A percentile compares a stretch with the other conserved stretches of the same genome.
phyloP scores from a whole-genome alignment of 1,284 basidiomycete species.

The Pterulicium gracile region DNA sequence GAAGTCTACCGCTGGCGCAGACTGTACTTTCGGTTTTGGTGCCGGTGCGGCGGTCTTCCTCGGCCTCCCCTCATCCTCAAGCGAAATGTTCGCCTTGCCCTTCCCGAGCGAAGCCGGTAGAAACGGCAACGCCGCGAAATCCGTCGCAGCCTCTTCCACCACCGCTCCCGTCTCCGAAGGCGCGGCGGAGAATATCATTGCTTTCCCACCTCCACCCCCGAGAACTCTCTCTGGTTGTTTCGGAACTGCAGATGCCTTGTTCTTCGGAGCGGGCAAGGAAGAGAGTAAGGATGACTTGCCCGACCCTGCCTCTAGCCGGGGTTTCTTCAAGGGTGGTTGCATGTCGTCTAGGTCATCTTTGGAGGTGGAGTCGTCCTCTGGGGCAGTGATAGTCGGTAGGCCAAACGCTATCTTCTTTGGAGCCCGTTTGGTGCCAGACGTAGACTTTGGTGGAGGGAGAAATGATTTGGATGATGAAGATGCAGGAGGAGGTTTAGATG shows the following conservation, averaged over 20 bases:
- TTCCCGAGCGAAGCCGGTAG: constrained; percentile 47
- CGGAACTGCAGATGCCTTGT: constrained; percentile 32
- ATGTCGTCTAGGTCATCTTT: constrained; percentile 32
- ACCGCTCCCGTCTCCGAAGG: constrained; percentile 8
- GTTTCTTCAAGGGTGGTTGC: constrained; percentile 48
- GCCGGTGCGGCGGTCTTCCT: constrained; percentile 17
- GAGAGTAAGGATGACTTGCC: constrained; percentile 45
- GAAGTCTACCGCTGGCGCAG: constrained; percentile 47
- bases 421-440: constrained; percentile 25
- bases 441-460: constrained; percentile 24
- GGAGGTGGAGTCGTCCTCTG: constrained; percentile 27
- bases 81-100: constrained; percentile 47
- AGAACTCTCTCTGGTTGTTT: constrained; percentile 39
- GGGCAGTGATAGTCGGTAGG: constrained; percentile 39
- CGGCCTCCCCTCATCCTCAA: constrained; percentile 36
- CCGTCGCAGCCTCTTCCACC: constrained; percentile 8
- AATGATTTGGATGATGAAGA: constrained; percentile 20
- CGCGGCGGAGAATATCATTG: constrained; percentile 36
- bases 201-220: constrained; percentile 50
- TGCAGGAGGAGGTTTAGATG: constrained; percentile 26
- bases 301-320: constrained; percentile 39
- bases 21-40: constrained; percentile 12
- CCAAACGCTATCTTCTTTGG: constrained; percentile 65
- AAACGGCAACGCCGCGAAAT: constrained; percentile 30
- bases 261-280: constrained; percentile 70